Conservation (phyloP, 805 yeast species). For the Yarrowia phangngaensis region DNA sequence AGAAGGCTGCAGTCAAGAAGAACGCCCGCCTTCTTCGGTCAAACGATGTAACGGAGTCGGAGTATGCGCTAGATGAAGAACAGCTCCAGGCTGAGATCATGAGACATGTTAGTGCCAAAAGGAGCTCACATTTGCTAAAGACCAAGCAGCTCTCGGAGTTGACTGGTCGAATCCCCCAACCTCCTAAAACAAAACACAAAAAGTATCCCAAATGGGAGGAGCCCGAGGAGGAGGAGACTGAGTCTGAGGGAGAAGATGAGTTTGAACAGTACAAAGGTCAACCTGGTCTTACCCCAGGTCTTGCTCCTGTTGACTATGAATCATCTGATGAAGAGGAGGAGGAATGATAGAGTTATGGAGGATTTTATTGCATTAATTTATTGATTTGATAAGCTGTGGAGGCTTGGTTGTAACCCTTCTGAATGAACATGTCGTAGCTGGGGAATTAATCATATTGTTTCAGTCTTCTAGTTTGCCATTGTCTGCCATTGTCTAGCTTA, state of each 20-base stretch:
- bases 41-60: constrained; percentile 21
- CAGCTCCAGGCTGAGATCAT: constrained; percentile 14
- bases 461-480: too few relatives aligned
- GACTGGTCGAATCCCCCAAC: constrained; percentile 5
- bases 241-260: constrained; percentile 19
- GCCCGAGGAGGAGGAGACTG: constrained; percentile 22
- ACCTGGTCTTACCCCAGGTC: constrained; percentile 35
- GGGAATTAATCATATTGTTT: neutral
- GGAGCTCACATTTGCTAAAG: constrained; percentile 13
- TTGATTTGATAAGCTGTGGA: neutral
- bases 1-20: constrained; percentile 14
- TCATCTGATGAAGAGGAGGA: constrained; percentile 29
- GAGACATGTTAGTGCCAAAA: constrained; percentile 6
- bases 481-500: too few relatives aligned
- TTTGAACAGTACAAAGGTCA: constrained; percentile 19
- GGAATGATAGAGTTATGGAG: too few relatives aligned
- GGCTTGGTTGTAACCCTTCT: neutral
- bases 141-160: constrained; percentile 13
- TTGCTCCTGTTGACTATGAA: constrained; percentile 35
- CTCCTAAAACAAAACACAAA: constrained; percentile 5
- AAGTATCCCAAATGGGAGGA: constrained; percentile 11
- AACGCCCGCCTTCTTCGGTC: constrained; percentile 4
- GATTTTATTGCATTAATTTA: constrained; percentile 26
- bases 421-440: neutral
- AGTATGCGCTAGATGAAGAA: constrained; percentile 17